Conservation (phyloP, 257 asterid genomes). For the Primulina eburnea region DNA sequence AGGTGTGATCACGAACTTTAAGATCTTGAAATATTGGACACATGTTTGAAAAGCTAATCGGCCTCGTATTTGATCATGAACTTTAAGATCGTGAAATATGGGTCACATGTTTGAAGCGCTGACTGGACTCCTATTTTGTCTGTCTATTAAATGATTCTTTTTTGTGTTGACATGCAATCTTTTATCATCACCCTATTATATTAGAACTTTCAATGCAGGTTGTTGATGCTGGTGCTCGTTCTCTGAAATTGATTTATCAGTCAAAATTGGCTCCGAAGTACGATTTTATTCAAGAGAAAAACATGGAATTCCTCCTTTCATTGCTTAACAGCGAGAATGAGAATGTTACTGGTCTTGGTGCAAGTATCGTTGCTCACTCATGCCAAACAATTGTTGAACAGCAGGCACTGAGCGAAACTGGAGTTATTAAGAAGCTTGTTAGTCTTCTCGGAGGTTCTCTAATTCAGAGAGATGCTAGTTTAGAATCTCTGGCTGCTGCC, state of each 20-base stretch:
- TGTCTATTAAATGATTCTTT: conserved; percentile 8
- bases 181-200: conserved; percentile 17
- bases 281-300: conserved; percentile 63
- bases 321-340: conserved; percentile 70
- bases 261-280: conserved; percentile 78
- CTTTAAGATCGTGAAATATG: neutral
- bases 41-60: neutral
- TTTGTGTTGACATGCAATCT: conserved; percentile 16
- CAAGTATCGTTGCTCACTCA: conserved; percentile 82
- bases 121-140: neutral
- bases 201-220: conserved; percentile 55
- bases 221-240: conserved; percentile 88
- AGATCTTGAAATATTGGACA: neutral
- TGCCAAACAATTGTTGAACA: conserved; percentile 74
- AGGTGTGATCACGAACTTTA: neutral
- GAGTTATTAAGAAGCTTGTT: conserved; percentile 65
- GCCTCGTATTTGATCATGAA: neutral
- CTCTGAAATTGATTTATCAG: conserved; percentile 88
- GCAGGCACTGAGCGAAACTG: conserved; percentile 66
- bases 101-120: neutral
- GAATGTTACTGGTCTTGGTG: conserved; percentile 87
- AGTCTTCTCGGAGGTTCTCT: conserved; percentile 75
- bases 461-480: conserved; percentile 80
- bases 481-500: conserved; percentile 75
- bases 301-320: conserved; percentile 67